phyloP scores from a whole-genome alignment of 306 rosid species.

The Potentilla sterilis region DNA sequence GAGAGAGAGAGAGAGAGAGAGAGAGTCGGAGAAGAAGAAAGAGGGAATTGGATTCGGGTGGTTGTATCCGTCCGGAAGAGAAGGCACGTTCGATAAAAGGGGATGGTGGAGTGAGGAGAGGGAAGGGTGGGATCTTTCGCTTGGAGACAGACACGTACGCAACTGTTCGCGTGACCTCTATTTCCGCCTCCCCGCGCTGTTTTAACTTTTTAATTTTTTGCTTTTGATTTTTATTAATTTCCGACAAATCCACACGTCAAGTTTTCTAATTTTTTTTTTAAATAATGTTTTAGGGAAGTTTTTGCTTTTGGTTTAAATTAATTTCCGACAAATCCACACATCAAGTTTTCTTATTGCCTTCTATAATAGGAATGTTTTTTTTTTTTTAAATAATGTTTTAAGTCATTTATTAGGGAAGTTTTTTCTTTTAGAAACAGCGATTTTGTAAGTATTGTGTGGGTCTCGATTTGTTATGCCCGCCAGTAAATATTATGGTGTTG shows the following conservation, averaged over 20 bases:
- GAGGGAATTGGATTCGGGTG: background rate
- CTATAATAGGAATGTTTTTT: background rate
- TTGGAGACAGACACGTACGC: slow-evolving; percentile 23
- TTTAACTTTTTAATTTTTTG: too few relatives aligned
- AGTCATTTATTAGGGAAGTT: too few relatives aligned
- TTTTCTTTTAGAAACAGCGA: too few relatives aligned
- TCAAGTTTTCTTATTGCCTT: background rate
- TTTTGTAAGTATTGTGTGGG: too few relatives aligned
- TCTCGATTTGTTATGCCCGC: too few relatives aligned
- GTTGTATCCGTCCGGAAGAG: background rate
- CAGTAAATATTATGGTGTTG: too few relatives aligned
- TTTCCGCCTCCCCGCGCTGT: background rate
- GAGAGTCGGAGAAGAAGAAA: slow-evolving; percentile 4
- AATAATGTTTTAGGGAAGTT: too few relatives aligned
- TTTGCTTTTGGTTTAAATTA: background rate
- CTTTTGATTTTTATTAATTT: background rate
- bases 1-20: slow-evolving; percentile 12
- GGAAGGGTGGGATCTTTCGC: background rate
- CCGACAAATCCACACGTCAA: background rate
- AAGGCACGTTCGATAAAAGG: slow-evolving; percentile 23
- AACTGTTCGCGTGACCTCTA: slow-evolving; percentile 1
- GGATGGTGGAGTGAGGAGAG: slow-evolving; percentile 5
- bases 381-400: too few relatives aligned
- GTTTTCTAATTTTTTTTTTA: background rate
- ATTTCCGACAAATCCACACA: background rate